These are phyloP conservation scores for Tardiomyces depauwii DNA, from an alignment of 1,139 yeast genomes.

Conservation along the genomic window DNA sequence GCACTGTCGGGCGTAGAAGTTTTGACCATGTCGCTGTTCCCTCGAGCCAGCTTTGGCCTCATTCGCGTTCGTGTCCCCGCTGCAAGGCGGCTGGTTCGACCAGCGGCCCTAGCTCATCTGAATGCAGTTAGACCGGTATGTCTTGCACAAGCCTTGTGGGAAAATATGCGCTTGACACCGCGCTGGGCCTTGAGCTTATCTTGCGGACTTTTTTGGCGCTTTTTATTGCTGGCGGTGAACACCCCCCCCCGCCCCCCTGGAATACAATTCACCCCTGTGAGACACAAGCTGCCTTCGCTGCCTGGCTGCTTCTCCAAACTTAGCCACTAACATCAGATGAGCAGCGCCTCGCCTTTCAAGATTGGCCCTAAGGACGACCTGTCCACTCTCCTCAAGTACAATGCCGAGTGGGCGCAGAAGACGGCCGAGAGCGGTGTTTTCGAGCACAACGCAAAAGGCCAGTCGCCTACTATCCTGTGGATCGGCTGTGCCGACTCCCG, in stretches of 20 bases:
- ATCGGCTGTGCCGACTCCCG: slow-evolving; percentile 95
- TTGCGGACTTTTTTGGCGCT: too few species aligned
- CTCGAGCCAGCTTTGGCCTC: too few species aligned
- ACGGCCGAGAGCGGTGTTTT: slow-evolving; percentile 47
- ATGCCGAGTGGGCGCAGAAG: slow-evolving; percentile 54
- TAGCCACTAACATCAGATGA: background rate
- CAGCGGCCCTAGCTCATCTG: background rate
- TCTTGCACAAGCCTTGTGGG: background rate
- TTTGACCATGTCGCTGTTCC: too few species aligned
- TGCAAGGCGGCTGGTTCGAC: too few species aligned
- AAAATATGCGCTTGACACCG: background rate
- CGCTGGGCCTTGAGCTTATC: too few species aligned
- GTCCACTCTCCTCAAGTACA: slow-evolving; percentile 56
- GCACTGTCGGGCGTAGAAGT: too few species aligned
- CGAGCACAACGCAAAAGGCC: slow-evolving; percentile 68
- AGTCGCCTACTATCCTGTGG: slow-evolving; percentile 89
- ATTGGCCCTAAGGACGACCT: slow-evolving; percentile 25
- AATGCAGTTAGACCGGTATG: background rate
- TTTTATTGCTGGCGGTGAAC: too few species aligned
- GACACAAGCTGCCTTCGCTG: too few species aligned
- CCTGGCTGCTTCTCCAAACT: background rate
- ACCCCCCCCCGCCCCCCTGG: too few species aligned
- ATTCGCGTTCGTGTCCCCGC: too few species aligned
- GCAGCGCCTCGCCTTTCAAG: slow-evolving; percentile 11
- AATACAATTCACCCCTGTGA: too few species aligned